Evolutionary conservation across 2,329 filamentous ascomycete genomes (phyloP), one percentile per base, ranked within the genome.

Genomic region (Cladorrhinum sp.): DNA sequence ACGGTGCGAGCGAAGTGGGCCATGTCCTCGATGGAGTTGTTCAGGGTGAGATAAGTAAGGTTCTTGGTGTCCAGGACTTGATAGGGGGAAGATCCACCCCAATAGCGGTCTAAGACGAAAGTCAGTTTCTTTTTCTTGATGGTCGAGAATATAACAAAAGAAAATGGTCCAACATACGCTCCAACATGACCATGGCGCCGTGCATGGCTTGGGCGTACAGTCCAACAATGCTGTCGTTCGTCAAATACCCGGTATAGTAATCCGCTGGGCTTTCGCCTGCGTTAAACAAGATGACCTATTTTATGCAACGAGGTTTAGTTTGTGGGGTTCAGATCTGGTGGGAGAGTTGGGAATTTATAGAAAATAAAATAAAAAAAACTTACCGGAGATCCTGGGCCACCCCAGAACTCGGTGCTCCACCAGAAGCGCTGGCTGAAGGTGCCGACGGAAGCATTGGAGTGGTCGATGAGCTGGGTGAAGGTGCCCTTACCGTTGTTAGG

Each of bases 371-470:
- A n/a, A n/a, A n/a, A n/a, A n/a, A n/a, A n/a, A n/a, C 70, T 65
- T 68, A 83, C 78, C 6, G 83, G 83, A 20, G 80, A 82, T 1
- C 82, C 80, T 51, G 81, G 79, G 0, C 82, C 83, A 12, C 73
- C 73, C 80, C 81, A 86, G 65, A 72, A 80, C 39, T 80, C 75
- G 0, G 76, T 73, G 65, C 78, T 80, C 69, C 77, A 85, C 74
- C 77, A 84, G 69, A 79, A 85, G 48, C 78, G 75, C 71, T 85
- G 81, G 26, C 76, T 73, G 65, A 85, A 85, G 0, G 79, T 85
- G 10, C 82, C 82, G 12, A 83, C 71, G n/a, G 73, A 73, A 1
- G 82, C 82, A 65, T 85, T 74, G 3, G 76, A 71, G 71, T 88
- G 85, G 67, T 88, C 84, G 54, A 87, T 80, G 58, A 82, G 74